Base-by-base conservation (phyloP, 352 stramenopile species). In the Pythium phragmitis region DNA sequence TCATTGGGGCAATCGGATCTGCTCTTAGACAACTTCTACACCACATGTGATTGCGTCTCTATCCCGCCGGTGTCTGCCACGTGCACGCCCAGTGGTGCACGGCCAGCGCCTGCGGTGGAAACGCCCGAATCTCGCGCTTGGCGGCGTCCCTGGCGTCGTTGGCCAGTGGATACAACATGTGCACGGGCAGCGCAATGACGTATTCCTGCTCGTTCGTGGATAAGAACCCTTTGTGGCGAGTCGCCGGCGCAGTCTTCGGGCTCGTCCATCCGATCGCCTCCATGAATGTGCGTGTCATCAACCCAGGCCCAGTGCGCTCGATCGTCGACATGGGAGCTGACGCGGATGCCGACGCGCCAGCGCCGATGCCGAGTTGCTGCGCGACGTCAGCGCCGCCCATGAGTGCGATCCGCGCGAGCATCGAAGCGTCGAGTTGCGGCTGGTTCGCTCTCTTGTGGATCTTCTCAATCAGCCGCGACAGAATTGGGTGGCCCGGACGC, bases 271-370 rank as follows among this genome's bases (percentile, higher is more conserved):
- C 75, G 14, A 84, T 62, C 13, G 74, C 73, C 2, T 75, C 55
- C 69, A 84, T 79, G 61, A 81, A 79, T n/a, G 63, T 77, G 47
- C 75, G 67, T 28, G 79, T 88, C 48, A 88, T 64, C 16, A 87
- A 55, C 9, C 79, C 79, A 7, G 79, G 79, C 0, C 79, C 79
- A 1, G 79, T 88, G 41, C 66, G 68, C 34, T 75, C 59, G 41
- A 88, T 88, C 11, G 77, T 88, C 16, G 36, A 49, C 67, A 85
- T 82, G 9, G 73, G 42, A 2, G 56, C 36, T 16, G 9, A 21
- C 7, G 6, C 30, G 19, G 23, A 16, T 26, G 41, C 26, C 16
- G 45, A n/a, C 17, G 12, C n/a, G 3, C 34, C 16, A 12, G 16
- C 13, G 17, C 21, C 12, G 21, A 46, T 0, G n/a, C 28, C 19